phyloP scores from a whole-genome alignment of 345 rosid genomes.

The Citrus unshiu region DNA sequence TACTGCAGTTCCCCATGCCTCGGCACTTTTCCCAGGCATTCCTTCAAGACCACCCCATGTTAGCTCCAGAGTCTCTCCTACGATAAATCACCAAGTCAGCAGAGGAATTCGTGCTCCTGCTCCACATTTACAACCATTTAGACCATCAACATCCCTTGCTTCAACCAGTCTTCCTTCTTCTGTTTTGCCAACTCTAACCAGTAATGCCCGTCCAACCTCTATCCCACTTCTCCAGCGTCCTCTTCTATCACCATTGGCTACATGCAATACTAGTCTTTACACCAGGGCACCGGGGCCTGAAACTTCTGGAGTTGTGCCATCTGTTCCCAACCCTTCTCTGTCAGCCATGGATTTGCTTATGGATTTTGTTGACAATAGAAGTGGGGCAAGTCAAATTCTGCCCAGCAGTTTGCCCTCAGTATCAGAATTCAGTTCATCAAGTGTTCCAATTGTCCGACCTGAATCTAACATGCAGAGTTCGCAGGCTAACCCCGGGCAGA shows the following conservation, averaged over 20 bases:
- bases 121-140: slow-evolving; percentile 47
- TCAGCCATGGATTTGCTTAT: slow-evolving; percentile 18
- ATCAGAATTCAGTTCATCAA: slow-evolving; percentile 6
- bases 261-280: slow-evolving; percentile 13
- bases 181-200: slow-evolving; percentile 6
- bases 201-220: slow-evolving; percentile 10
- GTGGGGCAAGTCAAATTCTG: slow-evolving; percentile 7
- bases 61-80: slow-evolving; percentile 26
- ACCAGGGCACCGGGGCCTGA: slow-evolving; percentile 2
- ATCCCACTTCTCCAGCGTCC: slow-evolving; percentile 12
- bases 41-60: slow-evolving; percentile 32
- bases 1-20: slow-evolving; percentile 14
- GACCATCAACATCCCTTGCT: slow-evolving; percentile 25
- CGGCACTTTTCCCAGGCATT: slow-evolving; percentile 14
- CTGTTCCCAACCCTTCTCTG: slow-evolving; percentile 11
- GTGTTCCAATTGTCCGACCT: neutral
- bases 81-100: slow-evolving; percentile 27
- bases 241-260: slow-evolving; percentile 3
- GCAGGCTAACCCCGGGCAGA: neutral
- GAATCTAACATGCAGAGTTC: slow-evolving; percentile 8
- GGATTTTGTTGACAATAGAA: slow-evolving; percentile 14
- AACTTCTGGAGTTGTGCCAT: slow-evolving; percentile 4
- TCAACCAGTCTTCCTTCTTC: slow-evolving; percentile 19
- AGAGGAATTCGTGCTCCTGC: slow-evolving; percentile 48
- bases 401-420: slow-evolving; percentile 1